A percentile compares a stretch with the other conserved stretches of the same genome.
These are phyloP conservation scores for Teratosphaeria destructans DNA, from an alignment of 2,329 filamentous ascomycete species.

Conservation along the genomic window DNA sequence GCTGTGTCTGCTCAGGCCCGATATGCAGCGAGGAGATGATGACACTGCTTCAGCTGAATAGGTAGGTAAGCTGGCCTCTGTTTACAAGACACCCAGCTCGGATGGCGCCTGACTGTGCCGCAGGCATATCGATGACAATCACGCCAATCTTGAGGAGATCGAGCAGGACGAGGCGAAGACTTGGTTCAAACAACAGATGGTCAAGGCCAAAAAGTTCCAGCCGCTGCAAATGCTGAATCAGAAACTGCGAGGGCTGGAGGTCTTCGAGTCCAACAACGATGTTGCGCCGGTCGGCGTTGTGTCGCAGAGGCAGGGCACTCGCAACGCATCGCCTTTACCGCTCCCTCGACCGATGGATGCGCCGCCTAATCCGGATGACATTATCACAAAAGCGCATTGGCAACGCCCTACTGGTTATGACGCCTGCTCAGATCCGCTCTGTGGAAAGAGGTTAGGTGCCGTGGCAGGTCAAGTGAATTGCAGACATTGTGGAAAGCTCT, in stretches of 20 bases:
- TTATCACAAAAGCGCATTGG: constrained; percentile 84
- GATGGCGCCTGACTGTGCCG: constrained; percentile 7
- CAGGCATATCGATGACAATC: constrained; percentile 75
- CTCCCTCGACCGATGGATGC: constrained; percentile 24
- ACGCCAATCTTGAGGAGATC: constrained; percentile 78
- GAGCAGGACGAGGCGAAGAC: constrained; percentile 92
- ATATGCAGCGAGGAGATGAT: constrained; percentile 99
- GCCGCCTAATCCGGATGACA: constrained; percentile 68
- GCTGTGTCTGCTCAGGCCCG: constrained; percentile 37
- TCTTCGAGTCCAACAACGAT: constrained; percentile 80
- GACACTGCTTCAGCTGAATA: constrained; percentile 85
- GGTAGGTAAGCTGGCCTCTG: constrained; percentile 33
- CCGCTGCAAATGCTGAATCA: constrained; percentile 85
- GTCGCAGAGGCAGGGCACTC: constrained; percentile 7
- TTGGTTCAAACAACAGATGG: constrained; percentile 91
- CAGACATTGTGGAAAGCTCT: constrained; percentile 80
- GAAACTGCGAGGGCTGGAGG: constrained; percentile 82
- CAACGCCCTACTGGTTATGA: constrained; percentile 66
- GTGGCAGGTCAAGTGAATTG: constrained; percentile 84
- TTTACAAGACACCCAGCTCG: neutral
- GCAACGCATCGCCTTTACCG: constrained; percentile 18
- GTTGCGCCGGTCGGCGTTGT: constrained; percentile 16
- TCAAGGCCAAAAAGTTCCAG: constrained; percentile 87
- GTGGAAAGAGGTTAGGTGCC: constrained; percentile 66
- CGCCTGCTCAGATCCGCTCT: constrained; percentile 76